phyloP scores from a whole-genome alignment of 495 filamentous ascomycete genomes.

The Rostrohypoxylon terebratum region DNA sequence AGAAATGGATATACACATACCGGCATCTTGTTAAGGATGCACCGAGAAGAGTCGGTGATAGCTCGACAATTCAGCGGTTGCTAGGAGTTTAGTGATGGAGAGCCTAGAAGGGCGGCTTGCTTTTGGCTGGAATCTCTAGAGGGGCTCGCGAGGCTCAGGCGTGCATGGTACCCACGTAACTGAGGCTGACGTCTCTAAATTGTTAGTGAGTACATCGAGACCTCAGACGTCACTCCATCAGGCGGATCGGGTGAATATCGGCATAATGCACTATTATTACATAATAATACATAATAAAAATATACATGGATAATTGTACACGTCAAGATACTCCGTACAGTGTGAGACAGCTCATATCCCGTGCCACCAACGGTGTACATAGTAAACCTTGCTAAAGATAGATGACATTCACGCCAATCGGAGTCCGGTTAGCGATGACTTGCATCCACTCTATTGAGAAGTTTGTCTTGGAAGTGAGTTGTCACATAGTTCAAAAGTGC shows the following conservation, averaged over 20 bases:
- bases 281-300: background rate
- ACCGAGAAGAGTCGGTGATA: slow-evolving; percentile 39
- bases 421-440: slow-evolving; percentile 30
- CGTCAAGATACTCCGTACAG: slow-evolving; percentile 1
- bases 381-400: slow-evolving; percentile 13
- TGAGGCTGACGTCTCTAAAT: slow-evolving; percentile 38
- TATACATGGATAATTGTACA: background rate
- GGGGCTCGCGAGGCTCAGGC: slow-evolving; percentile 25
- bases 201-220: slow-evolving; percentile 14
- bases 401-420: slow-evolving; percentile 16
- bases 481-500: background rate
- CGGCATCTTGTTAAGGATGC: slow-evolving; percentile 49
- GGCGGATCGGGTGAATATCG: slow-evolving; percentile 25
- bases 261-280: background rate
- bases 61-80: slow-evolving; percentile 30
- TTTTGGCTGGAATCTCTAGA: slow-evolving; percentile 7
- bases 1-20: slow-evolving; percentile 39
- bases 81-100: slow-evolving; percentile 3
- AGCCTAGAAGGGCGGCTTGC: background rate
- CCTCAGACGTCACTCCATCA: slow-evolving; percentile 19
- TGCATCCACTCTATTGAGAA: slow-evolving; percentile 21
- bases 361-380: background rate
- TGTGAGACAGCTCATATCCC: background rate
- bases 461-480: slow-evolving; percentile 19
- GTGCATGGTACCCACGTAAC: slow-evolving; percentile 9